Evolutionary conservation across 495 filamentous ascomycete species (phyloP), one percentile per base, ranked within the genome.

Genomic region (Friedmanniomyces endolithicus): DNA sequence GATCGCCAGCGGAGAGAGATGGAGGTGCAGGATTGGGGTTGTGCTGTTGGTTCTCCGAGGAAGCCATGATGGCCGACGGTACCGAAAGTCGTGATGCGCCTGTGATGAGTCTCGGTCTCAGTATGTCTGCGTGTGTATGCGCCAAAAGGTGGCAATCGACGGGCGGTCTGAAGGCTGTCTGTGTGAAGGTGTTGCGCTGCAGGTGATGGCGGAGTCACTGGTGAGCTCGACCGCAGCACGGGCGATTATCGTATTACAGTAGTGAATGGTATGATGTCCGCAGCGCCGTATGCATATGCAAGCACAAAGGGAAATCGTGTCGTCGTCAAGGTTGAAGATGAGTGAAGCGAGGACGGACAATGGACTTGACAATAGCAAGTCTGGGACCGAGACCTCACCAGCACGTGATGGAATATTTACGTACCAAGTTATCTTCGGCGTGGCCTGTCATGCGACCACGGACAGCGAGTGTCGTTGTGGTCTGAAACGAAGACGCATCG

Each of bases 1-100:
- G 68, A 65, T 72, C 72, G 70, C 71, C 75, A 72, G 74, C 71
- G 68, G 71, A 75, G 60, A 71, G 65, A 71, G 74, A 72, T 65
- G 74, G 69, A 70, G 73, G 73, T 54, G 64, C 64, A 60, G 68
- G 67, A 61, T 66, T 65, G 62, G 69, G 66, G 66, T 61, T 57
- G 55, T 72, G 70, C 68, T 72, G 70, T 71, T 68, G 70, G 66
- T 70, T 70, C 63, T 60, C 65, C 62, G 67, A 58, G 66, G 66
- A 68, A 61, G 67, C 64, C 68, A 71, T 71, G 59, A 52, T 52
- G 61, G 56, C 48, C 45, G 59, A 41, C 40, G 46, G 57, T 34
- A 53, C 41, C 37, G 57, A 66, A 63, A 61, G 59, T 61, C 59
- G 44, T 29, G 55, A 60, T 58, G 56, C 57, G 55, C 55, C 61